Conservation (phyloP, 2,329 filamentous ascomycete species). For the Colletotrichum viniferum region DNA sequence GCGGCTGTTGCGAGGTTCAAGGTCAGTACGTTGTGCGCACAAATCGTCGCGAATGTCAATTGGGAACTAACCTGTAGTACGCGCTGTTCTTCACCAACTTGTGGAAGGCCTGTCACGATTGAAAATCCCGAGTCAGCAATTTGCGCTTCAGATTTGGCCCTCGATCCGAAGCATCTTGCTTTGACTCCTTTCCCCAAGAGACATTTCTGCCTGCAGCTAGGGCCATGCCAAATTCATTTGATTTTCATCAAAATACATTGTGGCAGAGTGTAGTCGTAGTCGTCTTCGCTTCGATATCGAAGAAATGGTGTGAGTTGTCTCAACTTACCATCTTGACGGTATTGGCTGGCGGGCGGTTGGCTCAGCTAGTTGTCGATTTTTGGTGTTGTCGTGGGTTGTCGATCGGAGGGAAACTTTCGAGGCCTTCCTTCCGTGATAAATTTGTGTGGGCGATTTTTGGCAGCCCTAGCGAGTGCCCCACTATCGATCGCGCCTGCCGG, state of each 20-base stretch:
- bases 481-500: conserved; percentile 22
- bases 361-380: conserved; percentile 19
- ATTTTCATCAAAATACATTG: neutral
- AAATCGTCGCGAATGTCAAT: neutral
- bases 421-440: conserved; percentile 21
- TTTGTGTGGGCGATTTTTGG: conserved; percentile 43
- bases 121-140: conserved; percentile 90
- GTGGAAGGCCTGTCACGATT: conserved; percentile 77
- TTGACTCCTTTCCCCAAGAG: conserved; percentile 65
- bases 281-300: neutral
- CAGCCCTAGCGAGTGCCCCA: conserved; percentile 40
- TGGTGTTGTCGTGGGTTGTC: conserved; percentile 32
- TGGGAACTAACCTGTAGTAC: conserved; percentile 90
- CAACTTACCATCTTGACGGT: conserved; percentile 74
- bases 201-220: conserved; percentile 45
- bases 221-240: conserved; percentile 27
- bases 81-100: conserved; percentile 97
- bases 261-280: neutral
- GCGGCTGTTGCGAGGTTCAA: conserved; percentile 63
- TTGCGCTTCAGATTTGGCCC: conserved; percentile 87
- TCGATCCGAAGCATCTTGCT: conserved; percentile 98
- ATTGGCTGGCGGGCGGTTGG: conserved; percentile 37
- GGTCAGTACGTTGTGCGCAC: neutral
- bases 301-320: conserved; percentile 26
- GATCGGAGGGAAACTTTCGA: neutral